These are phyloP conservation scores for Candolleomyces aberdarensis DNA, from an alignment of 768 basidiomycete genomes.

Conservation along the genomic window DNA sequence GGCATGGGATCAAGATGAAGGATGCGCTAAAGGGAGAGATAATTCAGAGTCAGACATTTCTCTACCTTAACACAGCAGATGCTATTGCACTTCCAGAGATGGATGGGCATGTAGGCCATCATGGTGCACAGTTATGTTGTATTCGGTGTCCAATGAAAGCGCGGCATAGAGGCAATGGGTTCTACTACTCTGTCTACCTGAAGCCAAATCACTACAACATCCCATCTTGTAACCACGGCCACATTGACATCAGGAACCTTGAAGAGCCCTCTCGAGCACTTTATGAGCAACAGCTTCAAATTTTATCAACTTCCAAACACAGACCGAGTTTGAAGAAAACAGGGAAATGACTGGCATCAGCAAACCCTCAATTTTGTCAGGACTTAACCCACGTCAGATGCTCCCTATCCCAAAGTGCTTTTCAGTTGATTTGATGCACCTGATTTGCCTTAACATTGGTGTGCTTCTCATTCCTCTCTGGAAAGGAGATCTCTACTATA, in stretches of 20 bases:
- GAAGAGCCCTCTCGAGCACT: slow-evolving; percentile 21
- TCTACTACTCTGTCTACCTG: background rate
- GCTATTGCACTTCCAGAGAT: slow-evolving; percentile 8
- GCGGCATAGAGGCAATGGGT: background rate
- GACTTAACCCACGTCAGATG: no score
- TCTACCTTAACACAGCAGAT: no score
- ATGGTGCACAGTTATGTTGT: slow-evolving; percentile 30
- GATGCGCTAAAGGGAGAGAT: no score
- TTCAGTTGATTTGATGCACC: slow-evolving; percentile 42
- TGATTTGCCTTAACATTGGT: slow-evolving; percentile 29
- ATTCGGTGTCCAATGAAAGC: slow-evolving; percentile 21
- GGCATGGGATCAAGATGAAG: slow-evolving; percentile 21
- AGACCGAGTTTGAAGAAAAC: slow-evolving; percentile 16
- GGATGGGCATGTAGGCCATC: slow-evolving; percentile 27
- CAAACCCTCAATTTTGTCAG: slow-evolving; percentile 26
- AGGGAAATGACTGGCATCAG: slow-evolving; percentile 28
- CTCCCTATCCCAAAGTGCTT: slow-evolving; percentile 32
- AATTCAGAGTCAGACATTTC: no score
- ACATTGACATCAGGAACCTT: background rate
- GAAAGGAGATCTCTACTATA: slow-evolving; percentile 27
- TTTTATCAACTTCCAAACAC: slow-evolving; percentile 14
- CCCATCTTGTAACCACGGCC: background rate
- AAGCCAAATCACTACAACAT: background rate
- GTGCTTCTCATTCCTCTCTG: slow-evolving; percentile 34
- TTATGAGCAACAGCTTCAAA: background rate